Conservation (phyloP, 2,329 filamentous ascomycete species). For the Lecanicillium sp. region DNA sequence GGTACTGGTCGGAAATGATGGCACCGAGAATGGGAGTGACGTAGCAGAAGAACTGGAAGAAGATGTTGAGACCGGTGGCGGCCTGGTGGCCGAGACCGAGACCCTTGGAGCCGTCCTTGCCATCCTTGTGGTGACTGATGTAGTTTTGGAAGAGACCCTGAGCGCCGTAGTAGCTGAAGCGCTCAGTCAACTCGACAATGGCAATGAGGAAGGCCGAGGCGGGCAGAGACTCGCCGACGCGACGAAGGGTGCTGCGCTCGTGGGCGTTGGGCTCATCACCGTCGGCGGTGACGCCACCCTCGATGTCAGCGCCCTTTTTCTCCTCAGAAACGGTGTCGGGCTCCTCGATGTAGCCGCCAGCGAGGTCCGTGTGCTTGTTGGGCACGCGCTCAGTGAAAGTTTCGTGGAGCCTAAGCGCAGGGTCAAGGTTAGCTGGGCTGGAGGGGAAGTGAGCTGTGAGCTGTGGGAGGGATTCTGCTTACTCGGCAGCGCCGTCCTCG, state of each 20-base stretch:
- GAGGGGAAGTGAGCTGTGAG: no score
- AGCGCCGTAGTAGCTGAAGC: constrained; percentile 53
- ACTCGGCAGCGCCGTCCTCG: constrained; percentile 29
- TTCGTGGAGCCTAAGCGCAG: constrained; percentile 20
- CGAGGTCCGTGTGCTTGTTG: constrained; percentile 16
- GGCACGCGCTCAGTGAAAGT: constrained; percentile 18
- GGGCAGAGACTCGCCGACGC: constrained; percentile 49
- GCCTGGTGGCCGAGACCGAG: constrained; percentile 49
- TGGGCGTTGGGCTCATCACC: constrained; percentile 47
- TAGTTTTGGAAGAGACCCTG: constrained; percentile 53
- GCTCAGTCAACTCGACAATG: constrained; percentile 49
- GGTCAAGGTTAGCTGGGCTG: no score
- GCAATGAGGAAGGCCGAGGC: constrained; percentile 51
- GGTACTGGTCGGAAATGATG: constrained; percentile 51
- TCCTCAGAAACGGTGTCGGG: constrained; percentile 3
- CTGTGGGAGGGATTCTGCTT: constrained; percentile 17
- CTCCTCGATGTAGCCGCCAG: constrained; percentile 15
- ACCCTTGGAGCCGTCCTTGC: constrained; percentile 39
- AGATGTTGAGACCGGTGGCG: constrained; percentile 48
- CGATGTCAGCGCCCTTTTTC: constrained; percentile 18
- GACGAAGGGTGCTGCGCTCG: constrained; percentile 44
- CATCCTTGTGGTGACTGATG: constrained; percentile 32
- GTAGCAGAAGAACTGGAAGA: constrained; percentile 49
- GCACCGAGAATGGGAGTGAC: constrained; percentile 42
- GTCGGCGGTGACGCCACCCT: constrained; percentile 29